Conservation (phyloP, 495 filamentous ascomycete genomes). For the Aspergillus avenaceus region DNA sequence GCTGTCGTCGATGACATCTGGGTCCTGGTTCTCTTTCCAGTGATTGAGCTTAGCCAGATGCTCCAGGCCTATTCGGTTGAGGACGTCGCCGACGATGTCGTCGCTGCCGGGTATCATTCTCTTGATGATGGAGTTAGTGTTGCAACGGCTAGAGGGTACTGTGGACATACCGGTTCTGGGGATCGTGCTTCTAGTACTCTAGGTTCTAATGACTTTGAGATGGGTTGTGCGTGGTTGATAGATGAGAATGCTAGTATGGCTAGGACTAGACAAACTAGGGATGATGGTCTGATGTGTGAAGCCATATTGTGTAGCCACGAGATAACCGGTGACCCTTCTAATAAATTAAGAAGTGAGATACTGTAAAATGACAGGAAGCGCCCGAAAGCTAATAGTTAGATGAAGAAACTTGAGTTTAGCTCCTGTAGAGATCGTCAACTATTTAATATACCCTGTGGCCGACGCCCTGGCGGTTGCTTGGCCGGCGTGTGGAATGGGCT, state of each 20-base stretch:
- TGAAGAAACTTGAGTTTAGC: neutral
- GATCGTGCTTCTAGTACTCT: neutral
- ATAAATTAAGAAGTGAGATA: too few relatives aligned
- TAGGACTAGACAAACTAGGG: constrained; percentile 2
- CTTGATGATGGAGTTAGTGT: constrained; percentile 4
- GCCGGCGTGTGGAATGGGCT: constrained; percentile 11
- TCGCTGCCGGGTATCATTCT: constrained; percentile 30
- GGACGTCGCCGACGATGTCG: constrained; percentile 18
- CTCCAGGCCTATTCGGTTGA: constrained; percentile 21
- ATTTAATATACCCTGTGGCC: neutral
- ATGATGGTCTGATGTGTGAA: neutral
- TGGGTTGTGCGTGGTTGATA: constrained; percentile 4
- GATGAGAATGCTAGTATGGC: constrained; percentile 6
- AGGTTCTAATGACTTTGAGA: neutral
- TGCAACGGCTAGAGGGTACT: neutral
- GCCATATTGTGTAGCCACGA: constrained; percentile 4
- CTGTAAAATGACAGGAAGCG: too few relatives aligned
- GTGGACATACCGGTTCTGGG: constrained; percentile 9
- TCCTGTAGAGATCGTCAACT: neutral
- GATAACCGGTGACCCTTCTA: too few relatives aligned
- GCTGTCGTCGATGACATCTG: constrained; percentile 10
- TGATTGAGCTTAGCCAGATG: constrained; percentile 13
- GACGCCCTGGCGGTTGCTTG: neutral
- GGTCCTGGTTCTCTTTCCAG: constrained; percentile 1
- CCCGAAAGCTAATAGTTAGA: neutral